Conservation (phyloP, 2,329 filamentous ascomycete species). For the Gnomoniopsis smithogilvyi region DNA sequence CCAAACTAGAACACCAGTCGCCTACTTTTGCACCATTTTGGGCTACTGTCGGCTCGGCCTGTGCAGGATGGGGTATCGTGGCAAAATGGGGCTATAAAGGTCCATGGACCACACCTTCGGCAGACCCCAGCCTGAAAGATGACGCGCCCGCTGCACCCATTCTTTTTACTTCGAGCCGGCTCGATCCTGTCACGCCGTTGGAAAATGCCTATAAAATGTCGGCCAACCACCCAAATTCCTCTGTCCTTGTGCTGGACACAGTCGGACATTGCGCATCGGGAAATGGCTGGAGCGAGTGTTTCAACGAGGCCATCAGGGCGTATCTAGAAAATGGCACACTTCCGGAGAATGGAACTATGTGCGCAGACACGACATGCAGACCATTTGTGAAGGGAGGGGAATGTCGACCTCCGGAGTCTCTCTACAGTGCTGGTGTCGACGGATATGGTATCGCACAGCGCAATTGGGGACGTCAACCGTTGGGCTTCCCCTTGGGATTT, state of each 20-base stretch:
- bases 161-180: constrained; percentile 7
- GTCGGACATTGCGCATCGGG: constrained; percentile 14
- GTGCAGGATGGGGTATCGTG: constrained; percentile 23
- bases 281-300: constrained; percentile 18
- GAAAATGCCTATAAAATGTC: constrained; percentile 9
- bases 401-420: constrained; percentile 36
- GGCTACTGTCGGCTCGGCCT: constrained; percentile 25
- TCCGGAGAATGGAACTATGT: constrained; percentile 13
- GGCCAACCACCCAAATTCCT: constrained; percentile 11
- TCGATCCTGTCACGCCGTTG: constrained; percentile 17
- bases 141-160: constrained; percentile 14
- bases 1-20: constrained; percentile 25
- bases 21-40: constrained; percentile 30
- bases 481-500: background rate
- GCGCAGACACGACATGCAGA: constrained; percentile 5
- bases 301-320: constrained; percentile 13
- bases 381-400: constrained; percentile 24
- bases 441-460: background rate
- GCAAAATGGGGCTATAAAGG: constrained; percentile 25
- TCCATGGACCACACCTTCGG: constrained; percentile 17
- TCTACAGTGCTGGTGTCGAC: background rate
- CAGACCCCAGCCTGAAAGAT: constrained; percentile 10
- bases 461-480: background rate
- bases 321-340: constrained; percentile 15
- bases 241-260: constrained; percentile 13